Conservation (phyloP, 2,329 filamentous ascomycete species). For the Paramyrothecium sp. region DNA sequence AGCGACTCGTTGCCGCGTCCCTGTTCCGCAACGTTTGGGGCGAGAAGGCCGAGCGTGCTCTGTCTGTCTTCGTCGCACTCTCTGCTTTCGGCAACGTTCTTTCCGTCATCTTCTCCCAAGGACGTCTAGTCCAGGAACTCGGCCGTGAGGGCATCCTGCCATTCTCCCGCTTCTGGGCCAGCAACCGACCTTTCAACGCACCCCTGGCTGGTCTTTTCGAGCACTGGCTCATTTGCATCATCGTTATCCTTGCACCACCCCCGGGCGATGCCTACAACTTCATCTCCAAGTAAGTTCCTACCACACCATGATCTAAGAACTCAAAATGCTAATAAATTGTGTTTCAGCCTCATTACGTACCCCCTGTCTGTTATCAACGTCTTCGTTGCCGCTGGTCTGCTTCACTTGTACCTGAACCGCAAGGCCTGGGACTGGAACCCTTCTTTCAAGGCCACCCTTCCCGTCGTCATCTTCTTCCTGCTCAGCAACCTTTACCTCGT, state of each 20-base stretch:
- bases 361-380: constrained; percentile 58
- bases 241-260: constrained; percentile 66
- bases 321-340: no score
- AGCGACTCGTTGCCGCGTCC: constrained; percentile 51
- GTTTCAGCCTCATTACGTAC: constrained; percentile 65
- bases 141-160: constrained; percentile 66
- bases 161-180: constrained; percentile 61
- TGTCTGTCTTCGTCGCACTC: constrained; percentile 65
- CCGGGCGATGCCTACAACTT: constrained; percentile 68
- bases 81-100: constrained; percentile 68
- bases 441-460: constrained; percentile 52
- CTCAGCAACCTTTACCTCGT: constrained; percentile 61
- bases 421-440: constrained; percentile 49
- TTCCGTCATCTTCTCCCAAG: constrained; percentile 67
- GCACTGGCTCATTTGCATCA: constrained; percentile 62
- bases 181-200: constrained; percentile 62
- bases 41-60: constrained; percentile 50
- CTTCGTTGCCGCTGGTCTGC: constrained; percentile 51
- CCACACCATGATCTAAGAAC: not conserved
- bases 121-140: constrained; percentile 64
- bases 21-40: constrained; percentile 59
- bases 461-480: constrained; percentile 57
- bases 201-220: constrained; percentile 60
- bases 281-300: constrained; percentile 48
- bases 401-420: constrained; percentile 52